phyloP scores from a whole-genome alignment of 768 basidiomycete species.

The Suillus fuscotomentosus region DNA sequence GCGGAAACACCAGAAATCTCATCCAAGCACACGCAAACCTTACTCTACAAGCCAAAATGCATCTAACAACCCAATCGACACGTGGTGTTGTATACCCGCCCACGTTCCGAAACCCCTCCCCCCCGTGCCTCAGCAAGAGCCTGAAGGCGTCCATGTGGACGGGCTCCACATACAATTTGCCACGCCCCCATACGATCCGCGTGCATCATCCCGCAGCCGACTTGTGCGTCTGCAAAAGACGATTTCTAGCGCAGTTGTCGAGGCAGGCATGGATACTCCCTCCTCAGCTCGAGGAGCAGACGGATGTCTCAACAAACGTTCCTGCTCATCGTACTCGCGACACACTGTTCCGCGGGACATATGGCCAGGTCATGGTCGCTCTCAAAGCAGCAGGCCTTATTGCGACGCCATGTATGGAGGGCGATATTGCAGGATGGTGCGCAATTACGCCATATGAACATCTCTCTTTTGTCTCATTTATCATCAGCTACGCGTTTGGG shows the following conservation, averaged over 20 bases:
- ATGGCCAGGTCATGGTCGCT: slow-evolving; percentile 42
- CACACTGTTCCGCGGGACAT: slow-evolving; percentile 40
- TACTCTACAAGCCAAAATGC: not conserved
- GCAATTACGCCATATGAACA: slow-evolving; percentile 6
- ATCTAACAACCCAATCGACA: slow-evolving; percentile 6
- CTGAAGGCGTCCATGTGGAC: slow-evolving; percentile 8
- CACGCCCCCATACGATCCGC: not conserved
- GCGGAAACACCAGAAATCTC: slow-evolving; percentile 14
- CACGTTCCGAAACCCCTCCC: slow-evolving; percentile 19
- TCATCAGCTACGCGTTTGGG: slow-evolving; percentile 39
- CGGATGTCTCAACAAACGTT: not conserved
- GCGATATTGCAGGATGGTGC: slow-evolving; percentile 31
- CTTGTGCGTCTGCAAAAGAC: slow-evolving; percentile 32
- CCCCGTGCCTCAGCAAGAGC: slow-evolving; percentile 8
- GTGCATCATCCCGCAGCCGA: slow-evolving; percentile 20
- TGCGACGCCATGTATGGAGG: slow-evolving; percentile 29
- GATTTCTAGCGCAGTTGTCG: slow-evolving; percentile 36
- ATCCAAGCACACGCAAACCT: slow-evolving; percentile 1
- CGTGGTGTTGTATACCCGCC: slow-evolving; percentile 8
- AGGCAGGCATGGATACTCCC: slow-evolving; percentile 40
- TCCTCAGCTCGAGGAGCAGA: slow-evolving; percentile 12
- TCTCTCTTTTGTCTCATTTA: not conserved
- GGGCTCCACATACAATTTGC: slow-evolving; percentile 28
- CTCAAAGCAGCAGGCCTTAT: slow-evolving; percentile 36
- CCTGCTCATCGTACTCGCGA: not conserved